Percentiles rank a stretch among this genome's conserved stretches.
phyloP scores from a whole-genome alignment of 2,329 filamentous ascomycete species.

The Sporothrix pseudoabietina region DNA sequence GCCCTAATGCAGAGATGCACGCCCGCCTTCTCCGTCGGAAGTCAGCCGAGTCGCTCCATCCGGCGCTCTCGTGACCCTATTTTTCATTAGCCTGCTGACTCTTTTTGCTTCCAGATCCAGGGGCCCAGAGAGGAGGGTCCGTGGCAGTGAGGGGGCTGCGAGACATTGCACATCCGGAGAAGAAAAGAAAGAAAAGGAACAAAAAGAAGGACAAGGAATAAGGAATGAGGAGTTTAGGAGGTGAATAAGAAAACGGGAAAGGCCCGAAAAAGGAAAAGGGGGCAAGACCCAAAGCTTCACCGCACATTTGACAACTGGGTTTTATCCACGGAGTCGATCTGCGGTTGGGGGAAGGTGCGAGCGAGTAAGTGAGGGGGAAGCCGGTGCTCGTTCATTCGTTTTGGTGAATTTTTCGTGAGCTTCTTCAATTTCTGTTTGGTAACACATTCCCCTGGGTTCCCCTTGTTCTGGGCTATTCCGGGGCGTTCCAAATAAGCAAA shows the following conservation, averaged over 20 bases:
- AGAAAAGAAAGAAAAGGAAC: not conserved
- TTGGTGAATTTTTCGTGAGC: not conserved
- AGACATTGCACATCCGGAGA: conserved; percentile 6
- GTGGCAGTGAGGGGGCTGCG: conserved; percentile 7
- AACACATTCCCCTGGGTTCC: not conserved
- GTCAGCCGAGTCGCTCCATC: conserved; percentile 20
- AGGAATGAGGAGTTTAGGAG: not conserved
- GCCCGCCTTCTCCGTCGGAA: conserved; percentile 14
- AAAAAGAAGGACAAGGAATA: not conserved
- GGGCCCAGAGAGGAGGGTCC: not conserved
- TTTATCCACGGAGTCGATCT: not conserved
- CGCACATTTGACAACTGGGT: conserved; percentile 5
- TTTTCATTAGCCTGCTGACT: not conserved
- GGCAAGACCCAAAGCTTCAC: not conserved
- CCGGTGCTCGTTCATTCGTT: not conserved
- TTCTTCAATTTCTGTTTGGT: conserved; percentile 13
- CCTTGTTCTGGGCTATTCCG: not conserved
- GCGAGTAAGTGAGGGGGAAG: conserved; percentile 6
- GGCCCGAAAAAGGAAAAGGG: not conserved
- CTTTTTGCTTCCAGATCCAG: not conserved
- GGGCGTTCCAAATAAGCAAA: conserved; percentile 6
- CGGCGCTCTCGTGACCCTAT: conserved; percentile 11
- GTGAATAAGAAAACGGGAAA: not conserved
- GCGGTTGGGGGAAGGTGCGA: not conserved
- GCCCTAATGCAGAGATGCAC: not conserved